phyloP scores from a whole-genome alignment of 1,284 basidiomycete species.

The Fomitopsis betulina region DNA sequence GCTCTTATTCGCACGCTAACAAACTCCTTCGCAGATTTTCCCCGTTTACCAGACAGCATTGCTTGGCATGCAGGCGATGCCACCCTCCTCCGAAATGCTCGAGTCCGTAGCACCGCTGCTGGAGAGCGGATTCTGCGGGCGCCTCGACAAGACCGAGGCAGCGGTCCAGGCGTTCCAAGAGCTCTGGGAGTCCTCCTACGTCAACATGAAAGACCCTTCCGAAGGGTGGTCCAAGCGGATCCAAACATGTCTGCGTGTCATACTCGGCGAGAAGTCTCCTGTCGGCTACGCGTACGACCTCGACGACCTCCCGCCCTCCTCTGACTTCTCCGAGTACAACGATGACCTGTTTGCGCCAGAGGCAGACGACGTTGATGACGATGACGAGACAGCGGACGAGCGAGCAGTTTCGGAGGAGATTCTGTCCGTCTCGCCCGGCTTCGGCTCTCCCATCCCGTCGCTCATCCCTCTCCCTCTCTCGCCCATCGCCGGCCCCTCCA shows the following conservation, averaged over 20 bases:
- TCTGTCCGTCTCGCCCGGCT: constrained; percentile 3
- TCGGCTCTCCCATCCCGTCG: constrained; percentile 1
- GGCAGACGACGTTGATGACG: constrained; percentile 11
- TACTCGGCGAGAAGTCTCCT: constrained; percentile 8
- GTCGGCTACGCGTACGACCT: constrained; percentile 13
- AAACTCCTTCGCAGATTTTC: constrained; percentile 35
- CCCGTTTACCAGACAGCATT: constrained; percentile 56
- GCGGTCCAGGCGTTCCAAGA: constrained; percentile 46
- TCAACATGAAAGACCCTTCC: constrained; percentile 32
- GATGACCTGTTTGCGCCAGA: constrained; percentile 4
- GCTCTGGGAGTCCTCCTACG: constrained; percentile 52
- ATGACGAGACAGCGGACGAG: constrained; percentile 15
- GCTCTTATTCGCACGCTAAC: too few species aligned
- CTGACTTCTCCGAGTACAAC: neutral
- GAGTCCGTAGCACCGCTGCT: constrained; percentile 43
- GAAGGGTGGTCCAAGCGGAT: constrained; percentile 44
- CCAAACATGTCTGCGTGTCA: constrained; percentile 13
- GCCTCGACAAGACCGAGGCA: constrained; percentile 36
- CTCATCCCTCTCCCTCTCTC: constrained; percentile 6
- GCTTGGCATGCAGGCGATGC: constrained; percentile 42
- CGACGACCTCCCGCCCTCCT: constrained; percentile 8
- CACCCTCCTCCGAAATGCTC: constrained; percentile 33
- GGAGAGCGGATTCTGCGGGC: constrained; percentile 48
- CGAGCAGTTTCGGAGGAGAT: constrained; percentile 6
- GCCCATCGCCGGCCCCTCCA: constrained; percentile 14